Evolutionary conservation across 192 early-diverging fungal species (phyloP).

Genomic region (Linnemannia zychae): DNA sequence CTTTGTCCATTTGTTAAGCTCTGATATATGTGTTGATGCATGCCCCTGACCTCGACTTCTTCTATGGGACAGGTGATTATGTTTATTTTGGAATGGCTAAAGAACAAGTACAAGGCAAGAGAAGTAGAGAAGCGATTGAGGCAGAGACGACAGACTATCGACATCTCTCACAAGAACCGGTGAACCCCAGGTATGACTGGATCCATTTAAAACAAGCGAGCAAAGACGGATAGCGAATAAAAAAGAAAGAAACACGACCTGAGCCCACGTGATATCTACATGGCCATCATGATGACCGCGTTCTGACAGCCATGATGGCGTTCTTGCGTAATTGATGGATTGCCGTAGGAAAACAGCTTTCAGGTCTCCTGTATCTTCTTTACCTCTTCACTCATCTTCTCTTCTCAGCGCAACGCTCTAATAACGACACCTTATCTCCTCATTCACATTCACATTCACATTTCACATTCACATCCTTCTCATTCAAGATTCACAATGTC

Average conservation of each 20-base stretch:
- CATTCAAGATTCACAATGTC: not conserved
- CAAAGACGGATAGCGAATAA: not conserved
- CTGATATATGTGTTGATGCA: not conserved
- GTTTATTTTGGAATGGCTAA: slow-evolving; percentile 32
- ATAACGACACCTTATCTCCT: too few relatives aligned
- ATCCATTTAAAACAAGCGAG: too few relatives aligned
- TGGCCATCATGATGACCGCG: not conserved
- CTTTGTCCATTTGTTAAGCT: not conserved
- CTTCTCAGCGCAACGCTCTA: not conserved
- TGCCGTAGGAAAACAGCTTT: not conserved
- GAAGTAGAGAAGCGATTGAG: slow-evolving; percentile 26
- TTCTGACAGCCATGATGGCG: too few relatives aligned
- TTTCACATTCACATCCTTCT: not conserved
- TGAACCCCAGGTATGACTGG: not conserved
- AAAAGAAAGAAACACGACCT: too few relatives aligned
- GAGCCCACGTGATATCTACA: not conserved
- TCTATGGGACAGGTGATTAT: not conserved
- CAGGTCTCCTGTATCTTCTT: not conserved
- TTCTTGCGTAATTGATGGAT: not conserved
- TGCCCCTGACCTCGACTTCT: not conserved
- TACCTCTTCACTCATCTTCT: not conserved
- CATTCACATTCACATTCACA: not conserved
- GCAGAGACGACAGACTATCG: slow-evolving; percentile 17
- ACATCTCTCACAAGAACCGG: slow-evolving; percentile 1
- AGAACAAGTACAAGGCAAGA: slow-evolving; percentile 10